These are phyloP conservation scores for Chaetomium olivaceum DNA, from an alignment of 2,329 filamentous ascomycete species.

Conservation along the genomic window DNA sequence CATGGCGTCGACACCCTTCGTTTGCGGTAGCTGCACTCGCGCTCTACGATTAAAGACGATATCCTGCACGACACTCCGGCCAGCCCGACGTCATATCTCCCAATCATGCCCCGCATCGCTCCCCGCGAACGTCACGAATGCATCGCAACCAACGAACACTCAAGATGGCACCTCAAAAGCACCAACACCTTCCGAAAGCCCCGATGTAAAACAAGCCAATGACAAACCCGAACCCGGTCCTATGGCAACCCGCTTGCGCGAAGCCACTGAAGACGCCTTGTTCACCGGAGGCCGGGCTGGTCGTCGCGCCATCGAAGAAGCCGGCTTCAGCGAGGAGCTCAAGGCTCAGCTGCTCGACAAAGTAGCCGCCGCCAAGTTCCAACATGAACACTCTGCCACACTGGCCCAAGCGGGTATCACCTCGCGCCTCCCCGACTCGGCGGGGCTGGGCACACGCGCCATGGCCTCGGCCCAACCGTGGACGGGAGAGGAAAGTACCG, in stretches of 20 bases:
- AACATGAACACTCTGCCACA: constrained; percentile 50
- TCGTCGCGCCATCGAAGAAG: constrained; percentile 60
- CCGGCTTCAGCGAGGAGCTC: constrained; percentile 64
- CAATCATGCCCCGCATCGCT: neutral
- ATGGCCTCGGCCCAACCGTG: constrained; percentile 70
- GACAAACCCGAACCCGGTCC: constrained; percentile 42
- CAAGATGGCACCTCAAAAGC: constrained; percentile 1
- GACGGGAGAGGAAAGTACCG: constrained; percentile 72
- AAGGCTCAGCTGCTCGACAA: constrained; percentile 59
- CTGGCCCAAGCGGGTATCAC: constrained; percentile 48
- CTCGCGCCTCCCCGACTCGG: constrained; percentile 50
- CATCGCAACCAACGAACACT: neutral
- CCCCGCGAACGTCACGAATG: neutral
- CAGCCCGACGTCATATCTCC: constrained; percentile 12
- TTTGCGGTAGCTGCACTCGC: constrained; percentile 24
- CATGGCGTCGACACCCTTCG: constrained; percentile 24
- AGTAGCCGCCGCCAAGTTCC: constrained; percentile 57
- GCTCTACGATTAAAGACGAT: constrained; percentile 14
- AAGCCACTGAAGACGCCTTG: constrained; percentile 65
- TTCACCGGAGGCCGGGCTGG: constrained; percentile 60
- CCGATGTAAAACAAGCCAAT: neutral
- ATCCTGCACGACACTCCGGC: neutral
- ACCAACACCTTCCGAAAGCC: neutral
- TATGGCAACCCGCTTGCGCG: constrained; percentile 58
- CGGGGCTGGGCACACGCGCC: constrained; percentile 67